Base-by-base conservation (phyloP, 441 rosid species). In the Pelargonium myrrhifolium region DNA sequence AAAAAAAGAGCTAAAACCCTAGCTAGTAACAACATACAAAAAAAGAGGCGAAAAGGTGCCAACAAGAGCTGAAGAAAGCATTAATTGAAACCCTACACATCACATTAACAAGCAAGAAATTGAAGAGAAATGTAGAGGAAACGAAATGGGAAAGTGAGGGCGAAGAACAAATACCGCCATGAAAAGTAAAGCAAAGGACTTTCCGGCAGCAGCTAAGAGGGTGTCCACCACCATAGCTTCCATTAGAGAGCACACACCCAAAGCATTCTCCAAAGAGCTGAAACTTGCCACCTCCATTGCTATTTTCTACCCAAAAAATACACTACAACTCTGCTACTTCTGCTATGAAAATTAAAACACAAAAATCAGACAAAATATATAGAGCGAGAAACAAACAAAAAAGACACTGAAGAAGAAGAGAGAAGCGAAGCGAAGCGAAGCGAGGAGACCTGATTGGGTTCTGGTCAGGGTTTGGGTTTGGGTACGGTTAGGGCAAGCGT, bases 191-290 rank as follows among this genome's bases (percentile, higher is more conserved):
- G 59, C 24, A 53, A 53, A 24, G 12, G 22, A 53, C 59, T 53
- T 53, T 18, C 24, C 59, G 21, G 59, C 24, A 53, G 59, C 22
- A 53, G 59, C 59, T 53, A 53, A 53, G 59, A 53, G 59, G 24
- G 59, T 17, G 24, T 53, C 59, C 24, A 53, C 59, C 59, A 53
- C 59, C 22, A 53, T 53, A 53, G 59, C 59, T 53, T 53, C 59
- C 59, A 53, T n/a, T 9, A 21, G 22, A 7, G 59, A 53, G 59
- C 59, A 17, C 24, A 21, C 8, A 24, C 59, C 8, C 24, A 53
- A 7, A 53, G 59, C 59, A 18, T 53, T 53, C 59, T 53, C 59
- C 26, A 53, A 3, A 7, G 59, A 53, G 24, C 59, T 53, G 59
- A 53, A 53, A 53, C 59, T 53, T 3, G 24, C 20, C 24, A 53